Percentiles rank a stretch among this genome's conserved stretches.
These are phyloP conservation scores for Diplodia scrobiculata DNA, from an alignment of 2,329 filamentous ascomycete genomes.

Conservation along the genomic window DNA sequence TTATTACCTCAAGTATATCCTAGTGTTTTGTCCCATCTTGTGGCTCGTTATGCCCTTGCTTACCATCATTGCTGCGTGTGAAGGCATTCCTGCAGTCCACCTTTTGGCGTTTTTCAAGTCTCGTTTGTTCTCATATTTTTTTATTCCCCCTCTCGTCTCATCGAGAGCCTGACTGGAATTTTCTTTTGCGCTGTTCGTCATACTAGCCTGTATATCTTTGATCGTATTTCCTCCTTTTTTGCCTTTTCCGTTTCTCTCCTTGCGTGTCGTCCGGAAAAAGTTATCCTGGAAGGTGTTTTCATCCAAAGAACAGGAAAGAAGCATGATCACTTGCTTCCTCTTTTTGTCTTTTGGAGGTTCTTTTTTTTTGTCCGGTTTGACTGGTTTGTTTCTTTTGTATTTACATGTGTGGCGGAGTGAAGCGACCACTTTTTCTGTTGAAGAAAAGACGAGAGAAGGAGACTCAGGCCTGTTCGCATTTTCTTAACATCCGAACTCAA, in stretches of 20 bases:
- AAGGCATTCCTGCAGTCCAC: not conserved
- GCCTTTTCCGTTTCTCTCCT: not conserved
- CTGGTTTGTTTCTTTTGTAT: not conserved
- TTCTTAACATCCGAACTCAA: not conserved
- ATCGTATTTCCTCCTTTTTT: slow-evolving; percentile 1
- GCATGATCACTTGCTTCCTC: not conserved
- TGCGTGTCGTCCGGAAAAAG: not conserved
- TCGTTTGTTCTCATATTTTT: not conserved
- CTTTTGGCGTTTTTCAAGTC: slow-evolving; percentile 7
- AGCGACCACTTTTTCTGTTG: not conserved
- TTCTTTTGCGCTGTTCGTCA: not conserved
- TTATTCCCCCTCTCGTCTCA: not conserved
- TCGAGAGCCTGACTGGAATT: not conserved
- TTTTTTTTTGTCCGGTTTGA: not conserved
- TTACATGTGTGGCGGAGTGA: not conserved
- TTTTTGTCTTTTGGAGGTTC: not conserved
- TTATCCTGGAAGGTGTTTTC: slow-evolving; percentile 12
- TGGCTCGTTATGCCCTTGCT: not conserved
- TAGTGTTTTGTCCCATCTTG: not conserved
- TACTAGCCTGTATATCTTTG: slow-evolving; percentile 9
- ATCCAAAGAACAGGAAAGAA: not conserved
- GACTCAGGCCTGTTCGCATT: slow-evolving; percentile 8
- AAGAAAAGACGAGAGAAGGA: not conserved
- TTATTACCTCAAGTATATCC: not conserved
- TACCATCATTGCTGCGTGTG: not conserved